phyloP scores from a whole-genome alignment of 768 basidiomycete genomes.

The Amanita exitialis region DNA sequence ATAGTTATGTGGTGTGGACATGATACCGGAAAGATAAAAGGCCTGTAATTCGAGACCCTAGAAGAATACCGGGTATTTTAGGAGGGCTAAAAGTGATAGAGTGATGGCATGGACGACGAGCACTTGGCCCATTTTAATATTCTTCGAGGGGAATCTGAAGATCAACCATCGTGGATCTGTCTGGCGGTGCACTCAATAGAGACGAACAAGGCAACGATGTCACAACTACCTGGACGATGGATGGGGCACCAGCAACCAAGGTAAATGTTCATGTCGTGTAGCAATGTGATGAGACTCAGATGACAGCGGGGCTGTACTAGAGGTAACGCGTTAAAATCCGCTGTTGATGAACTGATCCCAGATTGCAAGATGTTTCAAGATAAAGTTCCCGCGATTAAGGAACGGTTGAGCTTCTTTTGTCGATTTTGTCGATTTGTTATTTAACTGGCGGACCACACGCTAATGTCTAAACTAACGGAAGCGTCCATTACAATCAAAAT shows the following conservation, averaged over 20 bases:
- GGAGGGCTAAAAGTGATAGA: background rate
- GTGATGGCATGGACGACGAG: background rate
- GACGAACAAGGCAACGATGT: conserved; percentile 1
- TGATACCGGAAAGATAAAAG: conserved; percentile 10
- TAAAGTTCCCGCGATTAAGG: background rate
- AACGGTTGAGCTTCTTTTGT: too few species aligned
- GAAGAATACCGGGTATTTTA: background rate
- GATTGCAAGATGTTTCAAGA: background rate
- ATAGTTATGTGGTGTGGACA: conserved; percentile 25
- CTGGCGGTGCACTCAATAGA: conserved; percentile 1
- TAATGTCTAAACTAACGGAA: too few species aligned
- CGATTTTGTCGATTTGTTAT: too few species aligned
- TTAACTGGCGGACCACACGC: too few species aligned
- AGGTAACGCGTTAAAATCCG: background rate
- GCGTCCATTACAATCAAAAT: too few species aligned
- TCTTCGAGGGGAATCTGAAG: background rate
- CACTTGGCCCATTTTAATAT: background rate
- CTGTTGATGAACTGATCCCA: background rate
- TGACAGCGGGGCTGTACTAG: background rate
- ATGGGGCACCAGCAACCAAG: background rate
- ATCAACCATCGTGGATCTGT: background rate
- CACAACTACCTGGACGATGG: background rate
- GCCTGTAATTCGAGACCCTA: background rate
- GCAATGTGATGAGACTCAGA: background rate
- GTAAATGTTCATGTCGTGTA: background rate